These are phyloP conservation scores for Metroxylon sagu DNA, from an alignment of 176 grass and related monocot species.

Conservation along the genomic window DNA sequence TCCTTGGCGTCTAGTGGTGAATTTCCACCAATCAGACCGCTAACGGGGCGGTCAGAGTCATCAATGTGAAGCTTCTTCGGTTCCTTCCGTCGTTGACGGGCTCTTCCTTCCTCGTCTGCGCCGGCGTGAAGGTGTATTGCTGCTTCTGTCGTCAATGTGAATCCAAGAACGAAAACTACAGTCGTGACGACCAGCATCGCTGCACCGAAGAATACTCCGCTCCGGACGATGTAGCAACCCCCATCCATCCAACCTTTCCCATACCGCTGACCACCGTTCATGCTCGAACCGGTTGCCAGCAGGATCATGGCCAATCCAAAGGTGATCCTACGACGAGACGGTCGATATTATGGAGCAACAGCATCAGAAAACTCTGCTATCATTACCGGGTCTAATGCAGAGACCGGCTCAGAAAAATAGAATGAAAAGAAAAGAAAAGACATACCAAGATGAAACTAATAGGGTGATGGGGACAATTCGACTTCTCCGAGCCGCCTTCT, in stretches of 20 bases:
- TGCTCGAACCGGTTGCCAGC: constrained; percentile 59
- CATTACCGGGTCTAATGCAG: background rate
- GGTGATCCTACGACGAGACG: constrained; percentile 28
- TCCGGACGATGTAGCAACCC: constrained; percentile 67
- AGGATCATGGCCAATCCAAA: constrained; percentile 49
- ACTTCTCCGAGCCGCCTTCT: constrained; percentile 3
- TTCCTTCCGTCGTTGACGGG: too few species aligned
- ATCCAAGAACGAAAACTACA: constrained; percentile 35
- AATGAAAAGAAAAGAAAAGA: background rate
- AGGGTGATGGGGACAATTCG: constrained; percentile 28
- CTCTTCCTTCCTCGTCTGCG: too few species aligned
- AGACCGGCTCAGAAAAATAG: background rate
- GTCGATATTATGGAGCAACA: too few species aligned
- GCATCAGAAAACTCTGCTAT: too few species aligned
- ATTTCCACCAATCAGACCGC: background rate
- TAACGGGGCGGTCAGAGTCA: too few species aligned
- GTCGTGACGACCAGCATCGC: constrained; percentile 35
- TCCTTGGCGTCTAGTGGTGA: too few species aligned
- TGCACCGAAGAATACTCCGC: constrained; percentile 51
- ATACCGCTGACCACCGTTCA: constrained; percentile 74
- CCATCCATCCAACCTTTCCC: constrained; percentile 89
- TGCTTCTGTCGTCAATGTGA: constrained; percentile 16
- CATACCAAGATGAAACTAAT: constrained; percentile 57
- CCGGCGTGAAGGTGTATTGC: background rate
- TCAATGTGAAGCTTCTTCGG: too few species aligned